Percentiles rank a stretch among this genome's conserved stretches.
Conservation (phyloP, 306 rosid genomes). For the Cucumis sativus region Cucumber_9930_V3 NC_026656.2:19739001-19739500, state of each 20-base stretch:
- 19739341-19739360: constrained; percentile 30
- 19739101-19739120: constrained; percentile 90
- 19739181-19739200: constrained; percentile 80
- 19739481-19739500: constrained; percentile 64
- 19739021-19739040: constrained; percentile 80
- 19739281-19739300: constrained; percentile 83
- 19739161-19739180: constrained; percentile 87
- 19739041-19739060: constrained; percentile 73
- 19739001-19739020: constrained; percentile 86
- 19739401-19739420: constrained; percentile 65
- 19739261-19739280: constrained; percentile 92
- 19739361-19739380: constrained; percentile 50
- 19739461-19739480: constrained; percentile 58
- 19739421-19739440: constrained; percentile 78
- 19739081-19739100: constrained; percentile 95
- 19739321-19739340: constrained; percentile 83
- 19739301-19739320: constrained; percentile 74
- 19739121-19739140: constrained; percentile 76
- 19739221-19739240: constrained; percentile 93
- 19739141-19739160: constrained; percentile 99
- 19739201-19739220: constrained; percentile 90
- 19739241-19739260: constrained; percentile 93
- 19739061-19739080: constrained; percentile 86
- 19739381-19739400: constrained; percentile 50
- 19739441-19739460: constrained; percentile 96